Base-by-base conservation (phyloP, 1,284 basidiomycete species). In the Pholiota adiposa region DNA sequence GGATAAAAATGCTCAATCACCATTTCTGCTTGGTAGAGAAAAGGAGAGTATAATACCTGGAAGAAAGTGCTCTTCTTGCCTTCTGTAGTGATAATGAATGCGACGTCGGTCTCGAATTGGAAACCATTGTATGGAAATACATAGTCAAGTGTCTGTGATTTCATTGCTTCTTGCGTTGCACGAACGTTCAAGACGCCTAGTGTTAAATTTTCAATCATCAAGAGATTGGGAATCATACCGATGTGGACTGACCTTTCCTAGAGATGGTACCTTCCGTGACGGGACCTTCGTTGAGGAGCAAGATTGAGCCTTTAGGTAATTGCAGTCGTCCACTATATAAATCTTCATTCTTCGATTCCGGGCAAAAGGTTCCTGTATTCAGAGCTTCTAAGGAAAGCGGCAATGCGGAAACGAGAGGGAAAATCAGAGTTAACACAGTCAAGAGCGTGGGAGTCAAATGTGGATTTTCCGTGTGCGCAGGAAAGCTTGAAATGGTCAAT, bases 121-220 rank as follows among this genome's bases (percentile, higher is more conserved):
- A 91, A 94, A 58, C 71, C 77, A 67, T 87, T 90, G 73, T 85
- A 96, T 0, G 94, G 93, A 72, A 95, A 96, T 31, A 82, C 74
- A 70, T 95, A 96, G 11, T 86, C 79, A n/a, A 95, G 74, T 2
- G 85, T 88, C 68, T 94, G 93, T 14, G 78, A 75, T 41, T 77
- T 78, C 69, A 95, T 84, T 58, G 86, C 81, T 51, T 88, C 83
- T 61, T 93, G 89, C n/a, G 91, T 73, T 0, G 87, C 82, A 44
- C 78, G 83, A 33, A 95, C 73, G 66, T 94, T 96, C 60, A 75
- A 72, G 4, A 95, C 70, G 3, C 92, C 91, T 88, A 62, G 31
- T 34, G 29, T 44, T 11, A 40, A 41, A 33, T 12, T 49, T 4
- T 21, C 21, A 16, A 18, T 34, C 3, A 29, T 18, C 16, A 51